A percentile compares a stretch with the other conserved stretches of the same genome.
These are phyloP conservation scores for Mycoemilia scoparia DNA, from an alignment of 192 early-diverging fungal species.

Conservation along the genomic window DNA sequence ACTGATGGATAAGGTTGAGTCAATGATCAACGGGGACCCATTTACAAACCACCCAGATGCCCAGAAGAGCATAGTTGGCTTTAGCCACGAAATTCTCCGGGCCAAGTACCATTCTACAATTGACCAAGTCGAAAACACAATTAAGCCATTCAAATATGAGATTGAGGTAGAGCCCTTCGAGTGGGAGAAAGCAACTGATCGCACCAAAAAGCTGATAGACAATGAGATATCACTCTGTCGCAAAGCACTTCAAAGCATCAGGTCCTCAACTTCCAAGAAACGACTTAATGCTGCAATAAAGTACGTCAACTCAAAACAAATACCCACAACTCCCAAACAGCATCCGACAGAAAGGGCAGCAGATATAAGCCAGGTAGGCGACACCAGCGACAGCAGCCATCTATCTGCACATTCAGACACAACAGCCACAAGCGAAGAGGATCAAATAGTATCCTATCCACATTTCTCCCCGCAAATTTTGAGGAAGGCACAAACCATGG, in stretches of 20 bases:
- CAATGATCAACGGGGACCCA: conserved; percentile 59
- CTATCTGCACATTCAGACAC: conserved; percentile 6
- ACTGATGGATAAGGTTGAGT: conserved; percentile 63
- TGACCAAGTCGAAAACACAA: conserved; percentile 97
- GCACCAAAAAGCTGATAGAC: conserved; percentile 55
- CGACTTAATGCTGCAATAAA: conserved; percentile 72
- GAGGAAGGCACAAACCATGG: conserved; percentile 56
- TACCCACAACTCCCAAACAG: too few relatives aligned
- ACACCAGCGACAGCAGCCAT: background rate
- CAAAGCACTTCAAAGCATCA: conserved; percentile 49
- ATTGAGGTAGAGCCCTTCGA: conserved; percentile 81
- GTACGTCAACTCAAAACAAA: conserved; percentile 48
- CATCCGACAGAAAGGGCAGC: background rate
- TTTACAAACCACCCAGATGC: conserved; percentile 74
- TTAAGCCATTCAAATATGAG: conserved; percentile 98
- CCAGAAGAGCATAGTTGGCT: conserved; percentile 54
- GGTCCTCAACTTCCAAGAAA: conserved; percentile 50
- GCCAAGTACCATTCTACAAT: conserved; percentile 74
- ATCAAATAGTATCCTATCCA: conserved; percentile 37
- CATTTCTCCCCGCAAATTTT: conserved; percentile 57
- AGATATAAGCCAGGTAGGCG: too few relatives aligned
- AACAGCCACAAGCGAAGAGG: conserved; percentile 1
- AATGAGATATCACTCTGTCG: conserved; percentile 63
- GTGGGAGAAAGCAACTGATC: conserved; percentile 79
- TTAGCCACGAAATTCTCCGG: conserved; percentile 71